Conservation (phyloP, 108 stramenopile species). For the Craspedostauros australis region DNA sequence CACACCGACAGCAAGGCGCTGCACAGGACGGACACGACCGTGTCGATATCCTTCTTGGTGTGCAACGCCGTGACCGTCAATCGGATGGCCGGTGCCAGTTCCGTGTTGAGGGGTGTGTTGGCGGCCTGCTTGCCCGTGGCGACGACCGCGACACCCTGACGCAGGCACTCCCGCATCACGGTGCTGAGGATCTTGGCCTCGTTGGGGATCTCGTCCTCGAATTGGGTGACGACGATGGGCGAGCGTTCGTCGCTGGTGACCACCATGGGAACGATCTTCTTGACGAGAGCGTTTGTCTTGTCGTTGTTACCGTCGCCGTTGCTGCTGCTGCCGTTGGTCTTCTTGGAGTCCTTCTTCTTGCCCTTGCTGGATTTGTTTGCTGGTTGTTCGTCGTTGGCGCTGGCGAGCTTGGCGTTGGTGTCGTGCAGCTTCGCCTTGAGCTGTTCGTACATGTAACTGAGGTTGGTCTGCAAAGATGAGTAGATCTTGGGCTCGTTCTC, state of each 20-base stretch:
- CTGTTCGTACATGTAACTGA: conserved; percentile 32
- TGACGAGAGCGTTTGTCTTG: background rate
- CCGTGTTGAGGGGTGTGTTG: conserved; percentile 40
- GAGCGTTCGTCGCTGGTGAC: conserved; percentile 69
- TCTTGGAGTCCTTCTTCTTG: too few relatives aligned
- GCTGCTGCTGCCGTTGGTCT: too few relatives aligned
- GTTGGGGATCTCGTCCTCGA: conserved; percentile 47
- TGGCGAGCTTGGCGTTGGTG: too few relatives aligned
- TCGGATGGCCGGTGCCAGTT: conserved; percentile 73
- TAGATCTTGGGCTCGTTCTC: conserved; percentile 19
- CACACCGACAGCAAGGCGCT: too few relatives aligned
- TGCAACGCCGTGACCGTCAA: conserved; percentile 64
- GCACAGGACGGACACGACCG: conserved; percentile 23
- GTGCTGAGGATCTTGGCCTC: conserved; percentile 52
- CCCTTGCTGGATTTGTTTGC: too few relatives aligned
- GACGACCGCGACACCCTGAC: conserved; percentile 55
- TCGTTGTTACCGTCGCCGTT: too few relatives aligned
- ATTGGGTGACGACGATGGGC: conserved; percentile 65
- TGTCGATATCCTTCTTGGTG: conserved; percentile 59
- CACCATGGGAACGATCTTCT: too few relatives aligned
- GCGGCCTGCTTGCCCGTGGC: conserved; percentile 40
- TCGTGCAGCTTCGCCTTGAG: conserved; percentile 15
- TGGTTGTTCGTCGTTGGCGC: too few relatives aligned
- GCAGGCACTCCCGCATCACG: conserved; percentile 64
- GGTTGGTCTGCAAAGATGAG: conserved; percentile 32